Percentiles rank a stretch among this genome's conserved stretches.
Evolutionary conservation across 1,139 yeast species (phyloP).

Genomic region (Yamadazyma dendronema): DNA sequence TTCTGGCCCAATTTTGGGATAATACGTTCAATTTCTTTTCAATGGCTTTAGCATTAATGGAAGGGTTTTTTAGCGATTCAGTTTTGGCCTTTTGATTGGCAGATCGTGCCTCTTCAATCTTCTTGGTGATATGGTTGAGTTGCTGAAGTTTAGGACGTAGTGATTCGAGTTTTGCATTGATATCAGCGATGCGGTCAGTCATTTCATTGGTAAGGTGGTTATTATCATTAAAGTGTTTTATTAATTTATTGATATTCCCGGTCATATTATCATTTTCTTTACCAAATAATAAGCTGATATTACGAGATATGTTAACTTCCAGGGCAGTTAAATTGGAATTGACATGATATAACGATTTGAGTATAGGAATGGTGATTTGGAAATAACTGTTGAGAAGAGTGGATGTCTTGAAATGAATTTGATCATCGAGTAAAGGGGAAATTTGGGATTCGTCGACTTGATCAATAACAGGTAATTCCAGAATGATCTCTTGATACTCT

Average conservation of each 20-base stretch:
- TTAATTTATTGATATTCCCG: slow-evolving; percentile 17
- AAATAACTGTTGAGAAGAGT: slow-evolving; percentile 25
- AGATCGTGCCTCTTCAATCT: slow-evolving; percentile 10
- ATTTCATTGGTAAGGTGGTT: slow-evolving; percentile 10
- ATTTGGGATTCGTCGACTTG: background rate
- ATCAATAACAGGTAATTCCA: slow-evolving; percentile 7
- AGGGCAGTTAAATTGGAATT: slow-evolving; percentile 27
- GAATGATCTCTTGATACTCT: slow-evolving; percentile 12
- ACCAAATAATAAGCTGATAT: slow-evolving; percentile 19
- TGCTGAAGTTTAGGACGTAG: slow-evolving; percentile 16
- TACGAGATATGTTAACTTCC: slow-evolving; percentile 27
- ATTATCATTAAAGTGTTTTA: slow-evolving; percentile 16
- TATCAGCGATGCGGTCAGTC: slow-evolving; percentile 2
- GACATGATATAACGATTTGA: slow-evolving; percentile 33
- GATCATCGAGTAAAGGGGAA: slow-evolving; percentile 1
- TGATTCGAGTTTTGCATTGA: slow-evolving; percentile 7
- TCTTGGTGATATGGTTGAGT: slow-evolving; percentile 16
- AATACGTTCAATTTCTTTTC: background rate
- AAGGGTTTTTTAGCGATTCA: slow-evolving; percentile 4
- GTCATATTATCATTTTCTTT: slow-evolving; percentile 12
- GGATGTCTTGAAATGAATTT: slow-evolving; percentile 22
- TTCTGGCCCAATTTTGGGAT: slow-evolving; percentile 22
- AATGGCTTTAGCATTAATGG: slow-evolving; percentile 2
- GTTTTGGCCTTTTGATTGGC: background rate
- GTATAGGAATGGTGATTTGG: slow-evolving; percentile 28